These are phyloP conservation scores for Lactuca sativa DNA, from an alignment of 129 eudicot species.

Conservation along the genomic window DNA sequence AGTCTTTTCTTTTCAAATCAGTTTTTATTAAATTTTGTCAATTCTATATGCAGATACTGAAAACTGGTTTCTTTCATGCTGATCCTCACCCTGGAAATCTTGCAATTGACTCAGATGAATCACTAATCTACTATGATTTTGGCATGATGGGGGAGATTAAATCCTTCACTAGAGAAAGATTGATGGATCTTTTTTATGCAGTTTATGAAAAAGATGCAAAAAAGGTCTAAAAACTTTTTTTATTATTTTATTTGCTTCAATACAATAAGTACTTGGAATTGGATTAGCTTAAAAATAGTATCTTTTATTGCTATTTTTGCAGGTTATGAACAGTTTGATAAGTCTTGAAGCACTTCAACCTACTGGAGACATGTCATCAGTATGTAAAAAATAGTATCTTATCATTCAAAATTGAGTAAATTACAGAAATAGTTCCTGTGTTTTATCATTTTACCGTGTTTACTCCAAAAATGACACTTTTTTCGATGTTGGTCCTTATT, in stretches of 20 bases:
- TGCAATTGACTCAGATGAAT: constrained; percentile 94
- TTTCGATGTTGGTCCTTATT: not conserved
- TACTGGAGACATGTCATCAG: constrained; percentile 92
- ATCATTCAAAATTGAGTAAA: not conserved
- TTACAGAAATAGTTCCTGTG: not conserved
- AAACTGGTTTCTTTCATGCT: constrained; percentile 96
- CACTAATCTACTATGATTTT: constrained; percentile 92
- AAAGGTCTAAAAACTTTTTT: constrained; percentile 52
- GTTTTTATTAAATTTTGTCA: constrained; percentile 3
- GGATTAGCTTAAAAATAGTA: constrained; percentile 14
- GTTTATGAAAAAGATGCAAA: constrained; percentile 92
- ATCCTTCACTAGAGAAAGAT: constrained; percentile 77
- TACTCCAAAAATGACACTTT: not conserved
- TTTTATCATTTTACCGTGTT: not conserved
- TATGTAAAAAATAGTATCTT: constrained; percentile 38
- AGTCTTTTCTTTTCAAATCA: not conserved
- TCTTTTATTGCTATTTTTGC: constrained; percentile 17
- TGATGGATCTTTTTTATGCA: constrained; percentile 76
- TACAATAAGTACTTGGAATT: not conserved
- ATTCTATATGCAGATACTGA: constrained; percentile 61
- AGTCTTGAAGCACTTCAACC: constrained; percentile 98
- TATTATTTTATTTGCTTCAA: not conserved
- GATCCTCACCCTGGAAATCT: constrained; percentile 99
- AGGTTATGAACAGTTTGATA: constrained; percentile 82
- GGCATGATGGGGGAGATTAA: constrained; percentile 99